Evolutionary conservation across 2,329 filamentous ascomycete species (phyloP).

Genomic region (Fusarium verticillioides): DNA sequence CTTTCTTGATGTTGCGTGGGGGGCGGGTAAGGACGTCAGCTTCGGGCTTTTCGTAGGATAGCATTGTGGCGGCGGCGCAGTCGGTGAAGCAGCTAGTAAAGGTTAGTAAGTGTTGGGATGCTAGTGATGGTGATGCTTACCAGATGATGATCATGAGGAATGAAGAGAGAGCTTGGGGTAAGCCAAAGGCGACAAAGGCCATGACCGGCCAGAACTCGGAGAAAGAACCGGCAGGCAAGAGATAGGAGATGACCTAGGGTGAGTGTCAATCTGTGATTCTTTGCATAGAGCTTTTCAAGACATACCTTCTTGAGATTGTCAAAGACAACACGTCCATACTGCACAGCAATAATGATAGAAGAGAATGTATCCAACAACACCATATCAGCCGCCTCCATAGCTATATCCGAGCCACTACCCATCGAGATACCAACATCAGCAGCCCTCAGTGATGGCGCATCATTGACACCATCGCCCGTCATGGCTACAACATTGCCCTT

Average conservation of each 20-base stretch:
- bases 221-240: slow-evolving; percentile 79
- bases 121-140: slow-evolving; percentile 41
- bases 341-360: slow-evolving; percentile 76
- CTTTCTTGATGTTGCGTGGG: slow-evolving; percentile 69
- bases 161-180: slow-evolving; percentile 77
- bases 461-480: slow-evolving; percentile 89
- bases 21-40: slow-evolving; percentile 75
- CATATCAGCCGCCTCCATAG: slow-evolving; percentile 83
- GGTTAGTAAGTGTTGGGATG: neutral
- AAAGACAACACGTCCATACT: slow-evolving; percentile 80
- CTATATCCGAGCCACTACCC: slow-evolving; percentile 83
- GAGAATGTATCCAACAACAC: slow-evolving; percentile 81
- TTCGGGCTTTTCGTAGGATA: slow-evolving; percentile 82
- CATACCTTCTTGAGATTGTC: slow-evolving; percentile 77
- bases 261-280: fast-evolving
- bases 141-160: slow-evolving; percentile 79
- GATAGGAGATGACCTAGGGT: slow-evolving; percentile 58
- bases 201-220: slow-evolving; percentile 81
- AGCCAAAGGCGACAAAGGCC: slow-evolving; percentile 76
- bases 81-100: slow-evolving; percentile 75
- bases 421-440: slow-evolving; percentile 88
- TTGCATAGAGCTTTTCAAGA: fast-evolving
- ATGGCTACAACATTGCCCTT: slow-evolving; percentile 78
- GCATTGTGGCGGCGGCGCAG: slow-evolving; percentile 75
- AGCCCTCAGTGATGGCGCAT: slow-evolving; percentile 81